phyloP scores from a whole-genome alignment of 139 green algal genomes.

The Picochlorum sp. region DNA sequence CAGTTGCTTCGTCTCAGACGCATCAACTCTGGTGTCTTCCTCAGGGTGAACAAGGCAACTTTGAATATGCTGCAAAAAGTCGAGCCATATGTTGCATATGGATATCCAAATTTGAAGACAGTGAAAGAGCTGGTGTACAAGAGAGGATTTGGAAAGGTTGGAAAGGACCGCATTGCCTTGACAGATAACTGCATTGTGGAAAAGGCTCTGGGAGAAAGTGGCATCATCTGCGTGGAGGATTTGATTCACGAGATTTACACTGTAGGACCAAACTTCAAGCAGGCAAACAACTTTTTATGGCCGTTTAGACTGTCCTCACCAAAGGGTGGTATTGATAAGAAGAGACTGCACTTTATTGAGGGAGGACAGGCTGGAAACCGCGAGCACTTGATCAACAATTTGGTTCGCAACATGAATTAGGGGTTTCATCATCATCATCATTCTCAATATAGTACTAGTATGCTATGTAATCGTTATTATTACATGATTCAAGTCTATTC shows the following conservation, averaged over 20 bases:
- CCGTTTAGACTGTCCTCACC: constrained; percentile 90
- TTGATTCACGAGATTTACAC: constrained; percentile 97
- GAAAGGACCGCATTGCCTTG: constrained; percentile 80
- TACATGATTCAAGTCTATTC: too few species aligned
- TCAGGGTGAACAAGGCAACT: constrained; percentile 96
- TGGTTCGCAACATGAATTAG: constrained; percentile 92
- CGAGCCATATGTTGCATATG: constrained; percentile 96
- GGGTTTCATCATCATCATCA: too few species aligned
- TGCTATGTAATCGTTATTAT: neutral
- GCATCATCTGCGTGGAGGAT: constrained; percentile 99
- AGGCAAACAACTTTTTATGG: constrained; percentile 98
- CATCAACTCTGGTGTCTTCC: constrained; percentile 98
- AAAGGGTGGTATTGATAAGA: constrained; percentile 81
- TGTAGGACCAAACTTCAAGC: constrained; percentile 91
- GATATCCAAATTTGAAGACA: constrained; percentile 97
- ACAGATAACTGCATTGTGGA: constrained; percentile 98
- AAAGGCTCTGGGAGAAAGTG: constrained; percentile 74
- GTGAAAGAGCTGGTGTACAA: constrained; percentile 99
- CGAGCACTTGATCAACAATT: constrained; percentile 93
- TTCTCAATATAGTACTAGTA: neutral
- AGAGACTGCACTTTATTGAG: constrained; percentile 97
- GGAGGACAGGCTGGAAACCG: constrained; percentile 94
- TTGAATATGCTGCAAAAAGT: constrained; percentile 89
- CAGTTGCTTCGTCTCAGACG: constrained; percentile 95
- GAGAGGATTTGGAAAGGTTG: constrained; percentile 92